Percentiles rank a stretch among this genome's conserved stretches.
These are phyloP conservation scores for Hygrocybe coccinea DNA, from an alignment of 768 basidiomycete genomes.

Conservation along the genomic window DNA sequence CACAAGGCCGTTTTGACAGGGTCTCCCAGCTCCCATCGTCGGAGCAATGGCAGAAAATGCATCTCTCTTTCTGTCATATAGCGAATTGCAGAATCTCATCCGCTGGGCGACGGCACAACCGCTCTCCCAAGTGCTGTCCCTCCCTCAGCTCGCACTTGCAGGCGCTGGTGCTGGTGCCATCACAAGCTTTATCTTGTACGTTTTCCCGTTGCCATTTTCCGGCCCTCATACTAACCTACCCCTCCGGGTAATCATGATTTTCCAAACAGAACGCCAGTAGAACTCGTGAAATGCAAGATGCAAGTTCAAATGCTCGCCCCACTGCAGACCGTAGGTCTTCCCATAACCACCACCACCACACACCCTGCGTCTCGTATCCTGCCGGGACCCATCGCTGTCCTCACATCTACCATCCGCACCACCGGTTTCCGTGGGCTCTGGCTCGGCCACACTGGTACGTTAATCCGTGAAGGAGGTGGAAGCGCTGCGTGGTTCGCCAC, in stretches of 20 bases:
- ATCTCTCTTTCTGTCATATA: conserved; percentile 80
- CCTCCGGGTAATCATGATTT: not conserved
- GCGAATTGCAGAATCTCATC: conserved; percentile 64
- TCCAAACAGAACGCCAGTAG: conserved; percentile 68
- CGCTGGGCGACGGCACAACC: conserved; percentile 37
- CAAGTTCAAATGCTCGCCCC: conserved; percentile 76
- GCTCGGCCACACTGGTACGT: conserved; percentile 81
- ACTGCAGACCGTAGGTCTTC: conserved; percentile 9
- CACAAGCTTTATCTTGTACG: conserved; percentile 85
- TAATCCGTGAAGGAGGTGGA: conserved; percentile 85
- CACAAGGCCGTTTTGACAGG: conserved; percentile 41
- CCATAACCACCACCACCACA: conserved; percentile 12
- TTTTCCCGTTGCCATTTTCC: conserved; percentile 10
- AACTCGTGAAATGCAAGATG: conserved; percentile 90
- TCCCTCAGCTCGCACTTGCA: conserved; percentile 70
- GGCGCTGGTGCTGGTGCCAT: conserved; percentile 84
- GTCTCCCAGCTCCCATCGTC: conserved; percentile 87
- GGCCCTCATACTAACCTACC: too few relatives aligned
- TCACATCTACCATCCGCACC: conserved; percentile 49
- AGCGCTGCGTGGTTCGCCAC: conserved; percentile 82
- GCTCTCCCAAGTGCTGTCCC: conserved; percentile 45
- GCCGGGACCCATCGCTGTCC: conserved; percentile 65
- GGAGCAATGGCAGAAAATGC: conserved; percentile 96
- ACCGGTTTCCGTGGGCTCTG: conserved; percentile 69
- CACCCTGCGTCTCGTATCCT: conserved; percentile 34